Evolutionary conservation across 306 rosid genomes (phyloP).

Genomic region (Prunus salicina): DNA sequence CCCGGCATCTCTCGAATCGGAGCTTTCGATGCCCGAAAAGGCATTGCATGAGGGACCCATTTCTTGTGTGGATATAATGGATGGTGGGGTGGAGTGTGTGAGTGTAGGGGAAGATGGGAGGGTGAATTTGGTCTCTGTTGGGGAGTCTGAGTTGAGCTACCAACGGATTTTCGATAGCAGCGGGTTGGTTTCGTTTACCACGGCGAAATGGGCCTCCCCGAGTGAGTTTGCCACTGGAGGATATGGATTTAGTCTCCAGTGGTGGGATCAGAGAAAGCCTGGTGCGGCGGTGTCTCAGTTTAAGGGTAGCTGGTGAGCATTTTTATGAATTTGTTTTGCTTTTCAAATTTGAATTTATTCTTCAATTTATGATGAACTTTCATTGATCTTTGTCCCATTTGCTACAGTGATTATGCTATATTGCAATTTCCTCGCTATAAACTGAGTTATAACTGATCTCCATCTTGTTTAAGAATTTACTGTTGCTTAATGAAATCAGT

Average conservation of each 20-base stretch:
- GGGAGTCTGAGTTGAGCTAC: conserved; percentile 43
- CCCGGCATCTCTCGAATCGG: conserved; percentile 43
- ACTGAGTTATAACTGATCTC: not conserved
- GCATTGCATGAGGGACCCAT: conserved; percentile 44
- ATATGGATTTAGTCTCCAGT: conserved; percentile 75
- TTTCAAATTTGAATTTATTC: not conserved
- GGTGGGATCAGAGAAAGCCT: conserved; percentile 93
- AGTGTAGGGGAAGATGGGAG: conserved; percentile 83
- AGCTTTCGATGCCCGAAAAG: conserved; percentile 52
- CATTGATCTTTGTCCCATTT: not conserved
- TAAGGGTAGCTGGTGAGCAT: conserved; percentile 73
- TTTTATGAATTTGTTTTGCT: not conserved
- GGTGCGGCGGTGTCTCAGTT: conserved; percentile 84
- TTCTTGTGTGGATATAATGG: conserved; percentile 62
- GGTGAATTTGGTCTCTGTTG: conserved; percentile 59
- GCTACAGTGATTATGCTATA: not conserved
- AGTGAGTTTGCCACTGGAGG: conserved; percentile 85
- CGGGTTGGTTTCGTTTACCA: conserved; percentile 72
- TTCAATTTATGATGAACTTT: not conserved
- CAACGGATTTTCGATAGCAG: conserved; percentile 64
- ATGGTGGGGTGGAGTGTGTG: conserved; percentile 65
- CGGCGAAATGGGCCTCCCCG: conserved; percentile 86
- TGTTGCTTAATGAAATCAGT: not conserved
- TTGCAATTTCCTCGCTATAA: not conserved
- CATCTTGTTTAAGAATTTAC: not conserved